Evolutionary conservation across 2,329 filamentous ascomycete species (phyloP), one percentile per base, ranked within the genome.

Genomic region (Colletotrichum sp.): DNA sequence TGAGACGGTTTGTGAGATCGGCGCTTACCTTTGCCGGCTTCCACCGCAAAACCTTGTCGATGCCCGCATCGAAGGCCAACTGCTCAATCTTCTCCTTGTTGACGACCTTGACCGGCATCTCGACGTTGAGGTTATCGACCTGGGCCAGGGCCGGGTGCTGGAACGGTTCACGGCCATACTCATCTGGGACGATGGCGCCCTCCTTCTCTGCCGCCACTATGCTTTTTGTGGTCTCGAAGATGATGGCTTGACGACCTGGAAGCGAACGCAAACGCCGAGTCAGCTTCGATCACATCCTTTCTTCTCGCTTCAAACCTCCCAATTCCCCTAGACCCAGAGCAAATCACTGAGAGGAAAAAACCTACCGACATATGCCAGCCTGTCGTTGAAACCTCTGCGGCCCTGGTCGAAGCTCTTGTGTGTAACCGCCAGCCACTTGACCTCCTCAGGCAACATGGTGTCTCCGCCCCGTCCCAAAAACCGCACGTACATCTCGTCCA

Each of bases 391-490:
- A 1, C 96, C 96, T 88, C 96, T 93, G 82, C 95, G 90, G 69
- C 96, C 97, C 83, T 99, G 96, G 83, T 99, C 96, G 82, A 98
- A 99, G 86, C 96, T 98, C 91, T 99, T 99, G 86, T 99, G 97
- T 79, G 97, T 99, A 72, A 99, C 92, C 34, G 96, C 96, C 81
- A 99, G 88, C 97, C 97, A 99, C 87, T 98, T 99, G 77, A 97
- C 89, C 87, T 99, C 96, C 18, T 98, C 96, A 3, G 94, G 93
- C 74, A 99, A 89, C 83, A 97, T 84, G 80, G 90, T 91, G 79
- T 94, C 91, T 73, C 95, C 95, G 62, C 90, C 92, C 63, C 88
- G 88, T 8, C 96, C 96, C 71, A 99, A 87, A 79, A 99, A 90
- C 69, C 89, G 89, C 79, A 91, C 89, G 85, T 98, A 98, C 84